Percentiles rank a stretch among this genome's conserved stretches.
These are phyloP conservation scores for Dunaliella primolecta DNA, from an alignment of 139 green algal species.

Conservation along the genomic window DNA sequence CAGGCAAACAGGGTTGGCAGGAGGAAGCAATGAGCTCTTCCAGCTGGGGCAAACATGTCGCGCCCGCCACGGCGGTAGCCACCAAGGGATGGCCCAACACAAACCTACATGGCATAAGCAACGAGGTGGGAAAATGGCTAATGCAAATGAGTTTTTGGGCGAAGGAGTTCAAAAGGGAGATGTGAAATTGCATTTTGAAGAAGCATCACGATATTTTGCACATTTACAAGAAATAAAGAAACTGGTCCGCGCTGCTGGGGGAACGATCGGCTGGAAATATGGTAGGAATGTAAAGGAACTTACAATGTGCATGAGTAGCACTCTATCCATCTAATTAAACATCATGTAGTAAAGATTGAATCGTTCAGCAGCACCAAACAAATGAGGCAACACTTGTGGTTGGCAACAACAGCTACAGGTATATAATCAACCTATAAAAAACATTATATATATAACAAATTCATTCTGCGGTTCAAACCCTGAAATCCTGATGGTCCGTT, in stretches of 20 bases:
- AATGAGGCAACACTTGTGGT: no score
- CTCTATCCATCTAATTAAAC: no score
- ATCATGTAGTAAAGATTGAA: no score
- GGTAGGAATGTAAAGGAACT: no score
- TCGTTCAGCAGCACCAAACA: no score
- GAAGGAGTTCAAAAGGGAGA: slow-evolving; percentile 30
- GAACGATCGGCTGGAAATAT: background rate
- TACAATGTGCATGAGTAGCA: no score
- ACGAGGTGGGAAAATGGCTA: slow-evolving; percentile 55
- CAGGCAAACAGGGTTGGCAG: slow-evolving; percentile 82
- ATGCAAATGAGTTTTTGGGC: slow-evolving; percentile 70
- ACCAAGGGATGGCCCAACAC: slow-evolving; percentile 64
- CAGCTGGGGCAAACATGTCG: slow-evolving; percentile 58
- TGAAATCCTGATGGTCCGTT: no score
- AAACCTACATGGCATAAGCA: slow-evolving; percentile 54
- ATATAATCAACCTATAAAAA: no score
- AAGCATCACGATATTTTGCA: background rate
- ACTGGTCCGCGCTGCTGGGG: background rate
- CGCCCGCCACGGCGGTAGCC: slow-evolving; percentile 54
- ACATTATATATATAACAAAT: no score
- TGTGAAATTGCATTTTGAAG: background rate
- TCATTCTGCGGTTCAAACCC: no score
- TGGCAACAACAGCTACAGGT: no score
- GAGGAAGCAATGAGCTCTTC: slow-evolving; percentile 60
- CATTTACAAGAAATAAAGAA: background rate